Base-by-base conservation (phyloP, 345 rosid species). In the Boechera stricta region DNA sequence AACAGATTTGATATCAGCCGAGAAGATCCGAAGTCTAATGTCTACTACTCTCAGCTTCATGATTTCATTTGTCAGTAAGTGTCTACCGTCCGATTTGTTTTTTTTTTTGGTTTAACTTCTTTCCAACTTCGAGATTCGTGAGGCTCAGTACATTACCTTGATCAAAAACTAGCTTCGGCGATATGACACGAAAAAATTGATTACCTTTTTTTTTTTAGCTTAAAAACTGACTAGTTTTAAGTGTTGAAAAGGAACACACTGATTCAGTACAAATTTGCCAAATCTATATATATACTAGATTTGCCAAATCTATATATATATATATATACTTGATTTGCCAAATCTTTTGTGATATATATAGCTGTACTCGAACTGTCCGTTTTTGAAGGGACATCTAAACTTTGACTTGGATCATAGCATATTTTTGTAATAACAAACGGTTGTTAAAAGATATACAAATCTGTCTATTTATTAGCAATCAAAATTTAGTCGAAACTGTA, bases 51-150 rank as follows among this genome's bases (percentile, higher is more conserved):
- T 2, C 31, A n/a, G 6, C n/a, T 26, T 60, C 47, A 60, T 60
- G 8, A 60, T 63, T 42, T 63, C 11, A 3, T 42, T n/a, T 62
- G 53, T 63, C 52, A 63, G 67, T 13, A 63, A 13, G 7, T 63
- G 11, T 42, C 1, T 4, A 28, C 36, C 52, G 67, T 63, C 38
- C 21, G 67, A 63, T 63, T 42, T 13, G 36, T 9, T 49, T 8
- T 3, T 48, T 49, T 47, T 21, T 21, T 21, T 21, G 24, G 24
- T 21, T 21, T 12, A 12, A 5, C 54, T 16, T 49, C 42, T n/a
- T 2, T 58, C 13, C 9, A 7, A 33, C 3, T 12, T 63, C 35
- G 67, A 26, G 67, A 63, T 63, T 6, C 12, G 67, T 7, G 51
- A 26, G 33, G 16, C 12, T 12, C 35, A 6, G 18, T 24, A 26